Evolutionary conservation across 1,284 basidiomycete genomes (phyloP).

Genomic region (Cryptococcus depauperatus): DNA sequence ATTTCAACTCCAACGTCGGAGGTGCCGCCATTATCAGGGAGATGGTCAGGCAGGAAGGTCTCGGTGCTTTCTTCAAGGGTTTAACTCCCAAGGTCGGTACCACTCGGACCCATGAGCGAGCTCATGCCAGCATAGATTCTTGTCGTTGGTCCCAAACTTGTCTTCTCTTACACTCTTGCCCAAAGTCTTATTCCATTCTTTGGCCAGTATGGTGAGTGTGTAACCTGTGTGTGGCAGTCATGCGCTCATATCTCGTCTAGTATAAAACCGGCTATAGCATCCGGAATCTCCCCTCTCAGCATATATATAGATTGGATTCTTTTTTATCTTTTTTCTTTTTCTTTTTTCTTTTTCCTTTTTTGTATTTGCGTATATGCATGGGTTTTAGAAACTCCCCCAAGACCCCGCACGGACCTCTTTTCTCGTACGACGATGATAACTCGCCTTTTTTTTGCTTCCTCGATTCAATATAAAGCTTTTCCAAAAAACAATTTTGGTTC

Average conservation of each 20-base stretch:
- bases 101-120: not conserved
- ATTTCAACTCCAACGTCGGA: slow-evolving; percentile 81
- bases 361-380: not conserved
- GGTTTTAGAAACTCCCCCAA: not conserved
- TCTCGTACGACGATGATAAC: slow-evolving; percentile 1
- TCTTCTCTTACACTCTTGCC: slow-evolving; percentile 95
- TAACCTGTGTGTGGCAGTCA: not conserved
- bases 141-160: slow-evolving; percentile 94
- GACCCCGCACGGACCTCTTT: not conserved
- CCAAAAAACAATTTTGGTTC: not conserved
- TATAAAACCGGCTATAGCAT: not conserved
- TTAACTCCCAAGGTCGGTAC: slow-evolving; percentile 76
- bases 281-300: not conserved
- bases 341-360: not conserved
- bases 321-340: not conserved
- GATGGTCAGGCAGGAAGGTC: slow-evolving; percentile 78
- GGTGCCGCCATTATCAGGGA: slow-evolving; percentile 83
- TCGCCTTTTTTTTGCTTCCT: no score
- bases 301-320: not conserved
- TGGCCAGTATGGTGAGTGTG: slow-evolving; percentile 60
- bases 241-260: not conserved
- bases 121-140: slow-evolving; percentile 57
- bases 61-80: slow-evolving; percentile 89
- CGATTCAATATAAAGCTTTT: not conserved
- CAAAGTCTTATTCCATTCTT: slow-evolving; percentile 93